phyloP scores from a whole-genome alignment of 306 rosid genomes.

The Lagenaria siceraria region DNA sequence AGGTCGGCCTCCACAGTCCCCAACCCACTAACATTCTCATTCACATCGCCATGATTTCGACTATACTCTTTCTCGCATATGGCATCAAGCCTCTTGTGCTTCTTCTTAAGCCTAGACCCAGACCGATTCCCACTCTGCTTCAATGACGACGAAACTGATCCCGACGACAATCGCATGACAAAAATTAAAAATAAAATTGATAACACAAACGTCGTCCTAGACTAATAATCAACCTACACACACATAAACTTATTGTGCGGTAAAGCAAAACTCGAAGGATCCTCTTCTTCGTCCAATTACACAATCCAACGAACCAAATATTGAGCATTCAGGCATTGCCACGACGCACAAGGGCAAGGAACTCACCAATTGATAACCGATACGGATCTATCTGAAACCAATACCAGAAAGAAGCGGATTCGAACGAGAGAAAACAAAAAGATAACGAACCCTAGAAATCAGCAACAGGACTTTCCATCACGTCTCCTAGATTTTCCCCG shows the following conservation, averaged over 20 bases:
- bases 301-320: conserved; percentile 14
- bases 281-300: conserved; percentile 18
- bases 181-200: conserved; percentile 14
- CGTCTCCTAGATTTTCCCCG: neutral
- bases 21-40: conserved; percentile 22
- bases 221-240: neutral
- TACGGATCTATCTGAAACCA: conserved; percentile 10
- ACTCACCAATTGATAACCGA: conserved; percentile 24
- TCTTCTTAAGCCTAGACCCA: conserved; percentile 58
- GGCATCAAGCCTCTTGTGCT: conserved; percentile 88
- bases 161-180: conserved; percentile 63
- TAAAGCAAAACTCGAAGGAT: conserved; percentile 22
- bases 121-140: conserved; percentile 34
- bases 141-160: conserved; percentile 22
- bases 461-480: neutral
- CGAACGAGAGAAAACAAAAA: neutral
- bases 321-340: conserved; percentile 11
- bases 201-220: neutral
- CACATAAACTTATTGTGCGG: conserved; percentile 6
- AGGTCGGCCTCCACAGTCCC: conserved; percentile 17
- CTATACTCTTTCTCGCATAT: conserved; percentile 71
- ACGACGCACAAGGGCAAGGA: neutral
- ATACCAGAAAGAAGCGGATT: neutral
- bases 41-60: conserved; percentile 48
- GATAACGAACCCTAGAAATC: conserved; percentile 58